These are phyloP conservation scores for Oryza officinalis DNA, from an alignment of 176 grass and related monocot species.

Conservation along the genomic window DNA sequence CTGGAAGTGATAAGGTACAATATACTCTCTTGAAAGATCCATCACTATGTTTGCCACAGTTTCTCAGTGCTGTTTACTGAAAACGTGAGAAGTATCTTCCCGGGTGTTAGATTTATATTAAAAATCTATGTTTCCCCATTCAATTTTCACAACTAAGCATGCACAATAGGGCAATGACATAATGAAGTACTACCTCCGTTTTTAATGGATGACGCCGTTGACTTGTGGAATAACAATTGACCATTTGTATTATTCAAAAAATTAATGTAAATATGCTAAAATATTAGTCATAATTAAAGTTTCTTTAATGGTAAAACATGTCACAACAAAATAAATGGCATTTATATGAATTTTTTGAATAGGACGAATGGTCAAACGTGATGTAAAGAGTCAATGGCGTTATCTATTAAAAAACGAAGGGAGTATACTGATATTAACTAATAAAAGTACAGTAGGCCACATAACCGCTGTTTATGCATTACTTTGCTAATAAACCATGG, in stretches of 20 bases:
- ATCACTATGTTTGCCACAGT: neutral
- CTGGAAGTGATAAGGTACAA: constrained; percentile 58
- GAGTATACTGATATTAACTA: neutral
- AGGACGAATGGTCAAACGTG: too few species aligned
- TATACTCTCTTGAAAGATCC: neutral
- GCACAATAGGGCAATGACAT: neutral
- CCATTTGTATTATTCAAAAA: too few species aligned
- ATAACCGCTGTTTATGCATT: neutral
- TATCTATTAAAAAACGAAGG: too few species aligned
- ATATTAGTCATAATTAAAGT: too few species aligned
- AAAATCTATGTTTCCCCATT: too few species aligned
- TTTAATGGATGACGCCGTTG: too few species aligned
- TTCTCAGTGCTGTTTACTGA: neutral
- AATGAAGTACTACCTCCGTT: neutral
- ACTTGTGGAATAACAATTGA: too few species aligned
- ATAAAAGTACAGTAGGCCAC: neutral
- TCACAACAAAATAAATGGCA: too few species aligned
- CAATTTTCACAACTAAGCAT: neutral
- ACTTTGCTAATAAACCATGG: neutral
- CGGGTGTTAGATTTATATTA: neutral
- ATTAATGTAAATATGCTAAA: too few species aligned
- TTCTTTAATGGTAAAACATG: too few species aligned
- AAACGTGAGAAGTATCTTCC: neutral
- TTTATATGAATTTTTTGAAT: too few species aligned
- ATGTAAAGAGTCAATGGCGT: too few species aligned